Conservation (phyloP, 345 rosid genomes). For the Bretschneidera sinensis region DNA sequence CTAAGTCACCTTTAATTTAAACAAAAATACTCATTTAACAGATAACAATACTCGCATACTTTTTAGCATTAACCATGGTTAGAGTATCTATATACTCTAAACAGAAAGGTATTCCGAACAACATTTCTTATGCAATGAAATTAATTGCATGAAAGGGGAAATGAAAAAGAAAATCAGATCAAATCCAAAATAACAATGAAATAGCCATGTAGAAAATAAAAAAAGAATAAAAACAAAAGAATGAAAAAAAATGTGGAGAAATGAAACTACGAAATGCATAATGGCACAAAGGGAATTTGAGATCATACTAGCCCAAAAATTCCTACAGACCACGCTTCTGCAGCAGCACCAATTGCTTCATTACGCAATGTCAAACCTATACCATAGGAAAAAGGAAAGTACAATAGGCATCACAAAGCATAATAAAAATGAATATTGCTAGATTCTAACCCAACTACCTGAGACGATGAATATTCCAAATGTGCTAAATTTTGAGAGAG, state of each 20-base stretch:
- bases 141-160: too few species aligned
- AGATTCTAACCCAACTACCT: conserved; percentile 33
- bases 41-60: too few species aligned
- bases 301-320: conserved; percentile 85
- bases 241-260: conserved; percentile 2
- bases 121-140: too few species aligned
- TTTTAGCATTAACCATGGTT: too few species aligned
- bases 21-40: too few species aligned
- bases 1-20: too few species aligned
- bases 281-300: conserved; percentile 32
- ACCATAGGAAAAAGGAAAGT: conserved; percentile 8
- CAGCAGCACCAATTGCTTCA: conserved; percentile 73
- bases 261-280: conserved; percentile 37
- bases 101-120: too few species aligned
- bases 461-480: conserved; percentile 75
- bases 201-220: neutral
- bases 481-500: conserved; percentile 69
- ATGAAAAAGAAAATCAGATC: too few species aligned
- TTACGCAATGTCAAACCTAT: conserved; percentile 83
- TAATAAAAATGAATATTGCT: neutral
- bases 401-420: conserved; percentile 2
- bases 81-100: too few species aligned
- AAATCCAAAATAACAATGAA: too few species aligned
- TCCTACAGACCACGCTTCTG: conserved; percentile 86
- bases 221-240: conserved; percentile 2